Evolutionary conservation across 352 stramenopile genomes (phyloP).

Genomic region (Phytophthora lateralis): DNA sequence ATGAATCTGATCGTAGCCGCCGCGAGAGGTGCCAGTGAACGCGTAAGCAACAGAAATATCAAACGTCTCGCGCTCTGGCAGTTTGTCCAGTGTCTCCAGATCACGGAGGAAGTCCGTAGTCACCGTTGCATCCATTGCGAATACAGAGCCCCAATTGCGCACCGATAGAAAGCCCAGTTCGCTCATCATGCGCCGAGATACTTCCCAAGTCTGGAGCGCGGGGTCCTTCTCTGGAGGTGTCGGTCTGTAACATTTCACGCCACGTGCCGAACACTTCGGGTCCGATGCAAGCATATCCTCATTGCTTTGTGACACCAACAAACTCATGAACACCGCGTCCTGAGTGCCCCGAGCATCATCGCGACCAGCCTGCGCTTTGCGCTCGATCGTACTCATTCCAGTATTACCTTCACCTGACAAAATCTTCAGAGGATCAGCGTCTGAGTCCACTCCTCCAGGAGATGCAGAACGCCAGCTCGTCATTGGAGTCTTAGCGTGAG

Average conservation of each 20-base stretch:
- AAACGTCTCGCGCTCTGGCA: conserved; percentile 80
- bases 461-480: conserved; percentile 71
- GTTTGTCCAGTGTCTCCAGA: conserved; percentile 74
- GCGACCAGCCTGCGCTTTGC: conserved; percentile 58
- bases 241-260: conserved; percentile 43
- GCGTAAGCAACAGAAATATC: conserved; percentile 83
- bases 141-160: conserved; percentile 85
- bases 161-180: conserved; percentile 85
- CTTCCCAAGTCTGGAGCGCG: conserved; percentile 69
- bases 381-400: conserved; percentile 69
- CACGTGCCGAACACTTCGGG: conserved; percentile 26
- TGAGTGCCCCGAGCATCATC: conserved; percentile 61
- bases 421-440: conserved; percentile 36
- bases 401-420: conserved; percentile 73
- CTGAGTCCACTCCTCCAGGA: conserved; percentile 14
- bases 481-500: conserved; percentile 60
- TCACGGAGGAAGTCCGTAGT: conserved; percentile 64
- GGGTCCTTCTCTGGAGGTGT: conserved; percentile 55
- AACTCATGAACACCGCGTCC: conserved; percentile 70
- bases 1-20: conserved; percentile 79
- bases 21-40: conserved; percentile 65
- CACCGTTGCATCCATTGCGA: conserved; percentile 67
- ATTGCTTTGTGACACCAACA: conserved; percentile 61
- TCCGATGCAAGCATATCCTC: conserved; percentile 50
- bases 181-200: conserved; percentile 84